Base-by-base conservation (phyloP, 106 monocot genomes). In the Acanthochlamys bracteata region DNA sequence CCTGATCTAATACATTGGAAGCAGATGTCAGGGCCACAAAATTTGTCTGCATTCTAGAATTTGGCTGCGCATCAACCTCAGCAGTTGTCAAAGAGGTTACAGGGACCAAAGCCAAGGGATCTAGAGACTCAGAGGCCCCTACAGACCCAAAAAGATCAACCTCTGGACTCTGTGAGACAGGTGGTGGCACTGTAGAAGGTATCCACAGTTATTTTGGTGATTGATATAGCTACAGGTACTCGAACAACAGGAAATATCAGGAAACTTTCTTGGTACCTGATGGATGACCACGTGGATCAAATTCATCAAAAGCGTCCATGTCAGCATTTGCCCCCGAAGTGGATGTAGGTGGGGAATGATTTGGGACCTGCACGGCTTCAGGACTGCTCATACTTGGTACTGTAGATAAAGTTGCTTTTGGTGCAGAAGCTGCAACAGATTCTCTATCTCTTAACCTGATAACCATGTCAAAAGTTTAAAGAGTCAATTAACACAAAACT, bases 271-370 rank as follows among this genome's bases (percentile, higher is more conserved):
- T 55, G 20, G 25, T 78, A 94, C 89, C 90, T 90, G 80, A 51
- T 7, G 59, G 56, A 17, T 70, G 74, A 63, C 87, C 74, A 62
- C 95, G 90, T 41, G 95, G 95, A 80, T 96, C 90, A 76, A 96
- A 90, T 58, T 96, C 95, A 73, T 96, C 87, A 80, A 90, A 90
- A 58, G 63, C 66, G 39, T 80, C 69, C 26, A 13, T 39, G 26
- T 76, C 75, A 10, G 55, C 66, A 25, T 56, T 61, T 65, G 75
- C 9, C 42, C 55, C 12, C 51, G 63, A 66, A 39, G 25, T 21
- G 49, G 71, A 25, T 42, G 25, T 65, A 46, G 42, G 72, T 45
- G 66, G 24, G 55, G 58, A 55, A 42, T 72, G 25, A 20, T 67
- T 39, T 55, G 63, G 56, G 51, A 24, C 55, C 33, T 66, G 71